These are phyloP conservation scores for Saccharomyces kudriavzevii DNA, from an alignment of 805 yeast species.

Conservation along the genomic window DNA sequence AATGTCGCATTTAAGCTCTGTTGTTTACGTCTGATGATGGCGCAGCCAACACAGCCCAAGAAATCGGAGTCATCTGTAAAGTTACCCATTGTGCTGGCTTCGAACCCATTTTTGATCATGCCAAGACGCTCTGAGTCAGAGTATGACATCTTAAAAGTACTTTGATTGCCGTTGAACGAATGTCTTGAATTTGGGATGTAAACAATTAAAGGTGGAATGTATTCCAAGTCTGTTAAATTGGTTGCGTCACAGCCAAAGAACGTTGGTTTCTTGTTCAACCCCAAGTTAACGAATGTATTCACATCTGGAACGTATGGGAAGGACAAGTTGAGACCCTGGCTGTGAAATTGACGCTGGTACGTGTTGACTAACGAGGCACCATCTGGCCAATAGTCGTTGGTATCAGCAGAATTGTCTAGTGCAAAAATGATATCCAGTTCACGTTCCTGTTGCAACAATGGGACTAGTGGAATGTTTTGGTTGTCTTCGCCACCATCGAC, in stretches of 20 bases:
- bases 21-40: slow-evolving; percentile 68
- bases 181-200: slow-evolving; percentile 69
- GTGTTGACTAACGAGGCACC: slow-evolving; percentile 53
- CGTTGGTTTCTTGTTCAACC: slow-evolving; percentile 60
- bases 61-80: slow-evolving; percentile 61
- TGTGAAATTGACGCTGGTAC: slow-evolving; percentile 50
- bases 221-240: slow-evolving; percentile 48
- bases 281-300: slow-evolving; percentile 48
- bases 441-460: slow-evolving; percentile 52
- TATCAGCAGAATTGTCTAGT: slow-evolving; percentile 59
- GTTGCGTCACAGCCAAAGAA: slow-evolving; percentile 76
- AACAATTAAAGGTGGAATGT: slow-evolving; percentile 67
- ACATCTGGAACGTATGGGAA: slow-evolving; percentile 78
- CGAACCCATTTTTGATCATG: slow-evolving; percentile 69
- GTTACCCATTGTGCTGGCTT: slow-evolving; percentile 56
- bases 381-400: slow-evolving; percentile 54
- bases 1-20: slow-evolving; percentile 57
- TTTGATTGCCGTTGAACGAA: slow-evolving; percentile 58
- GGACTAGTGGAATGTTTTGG: slow-evolving; percentile 57
- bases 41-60: slow-evolving; percentile 74
- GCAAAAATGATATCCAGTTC: slow-evolving; percentile 59
- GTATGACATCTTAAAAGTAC: slow-evolving; percentile 62
- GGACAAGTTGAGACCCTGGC: slow-evolving; percentile 47
- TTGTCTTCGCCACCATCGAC: slow-evolving; percentile 69
- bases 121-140: slow-evolving; percentile 45